Percentiles rank a stretch among this genome's conserved stretches.
Evolutionary conservation across 2,329 filamentous ascomycete species (phyloP).

Genomic region (Geosmithia flava): DNA sequence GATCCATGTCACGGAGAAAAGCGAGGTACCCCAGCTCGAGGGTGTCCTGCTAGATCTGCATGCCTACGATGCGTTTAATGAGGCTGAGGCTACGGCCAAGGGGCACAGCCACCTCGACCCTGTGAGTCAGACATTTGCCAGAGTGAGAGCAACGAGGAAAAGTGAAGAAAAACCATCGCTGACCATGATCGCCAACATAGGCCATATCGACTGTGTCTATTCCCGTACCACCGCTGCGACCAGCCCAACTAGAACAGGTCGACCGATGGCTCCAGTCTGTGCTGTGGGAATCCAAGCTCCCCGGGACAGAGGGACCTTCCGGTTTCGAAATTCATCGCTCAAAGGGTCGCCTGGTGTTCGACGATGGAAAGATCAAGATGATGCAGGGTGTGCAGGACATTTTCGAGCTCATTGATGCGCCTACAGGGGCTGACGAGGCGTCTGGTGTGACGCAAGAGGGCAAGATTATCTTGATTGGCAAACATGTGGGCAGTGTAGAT

Average conservation of each 20-base stretch:
- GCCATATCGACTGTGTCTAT: slow-evolving; percentile 77
- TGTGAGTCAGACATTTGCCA: slow-evolving; percentile 30
- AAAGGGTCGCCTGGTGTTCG: slow-evolving; percentile 65
- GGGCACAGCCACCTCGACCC: slow-evolving; percentile 88
- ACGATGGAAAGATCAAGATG: slow-evolving; percentile 56
- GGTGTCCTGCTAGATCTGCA: slow-evolving; percentile 82
- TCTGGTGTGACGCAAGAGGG: slow-evolving; percentile 18
- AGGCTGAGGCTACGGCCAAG: slow-evolving; percentile 57
- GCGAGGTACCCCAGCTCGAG: slow-evolving; percentile 69
- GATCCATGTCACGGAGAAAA: slow-evolving; percentile 69
- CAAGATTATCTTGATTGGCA: slow-evolving; percentile 54
- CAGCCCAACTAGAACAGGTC: slow-evolving; percentile 46
- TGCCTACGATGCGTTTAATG: slow-evolving; percentile 75
- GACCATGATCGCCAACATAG: slow-evolving; percentile 23
- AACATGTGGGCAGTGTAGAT: slow-evolving; percentile 35
- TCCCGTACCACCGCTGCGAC: slow-evolving; percentile 45
- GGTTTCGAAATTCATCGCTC: slow-evolving; percentile 74
- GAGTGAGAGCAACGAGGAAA: neutral
- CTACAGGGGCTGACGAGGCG: slow-evolving; percentile 15
- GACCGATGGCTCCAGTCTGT: slow-evolving; percentile 75
- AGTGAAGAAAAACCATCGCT: neutral
- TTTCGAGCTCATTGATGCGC: slow-evolving; percentile 74
- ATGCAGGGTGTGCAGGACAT: slow-evolving; percentile 88
- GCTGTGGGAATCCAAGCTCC: slow-evolving; percentile 67
- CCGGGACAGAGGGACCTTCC: slow-evolving; percentile 21